Evolutionary conservation across 2,329 filamentous ascomycete genomes (phyloP).

Genomic region (Microdochium bolleyi): DNA sequence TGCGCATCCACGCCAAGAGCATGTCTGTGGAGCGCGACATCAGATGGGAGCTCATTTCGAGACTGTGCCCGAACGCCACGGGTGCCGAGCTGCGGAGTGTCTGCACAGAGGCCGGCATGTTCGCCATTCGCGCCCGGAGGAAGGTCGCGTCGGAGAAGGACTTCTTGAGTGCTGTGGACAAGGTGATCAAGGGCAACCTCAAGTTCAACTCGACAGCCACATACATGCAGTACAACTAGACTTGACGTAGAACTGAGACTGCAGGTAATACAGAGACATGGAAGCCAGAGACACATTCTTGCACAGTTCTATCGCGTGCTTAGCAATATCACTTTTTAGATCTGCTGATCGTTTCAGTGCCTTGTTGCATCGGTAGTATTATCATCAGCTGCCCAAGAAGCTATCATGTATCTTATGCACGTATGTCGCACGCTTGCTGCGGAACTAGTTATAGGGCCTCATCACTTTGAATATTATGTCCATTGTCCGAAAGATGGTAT

Average conservation of each 20-base stretch:
- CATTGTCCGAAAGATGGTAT: no score
- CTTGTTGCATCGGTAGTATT: no score
- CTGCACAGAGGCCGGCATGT: conserved; percentile 98
- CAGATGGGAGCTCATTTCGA: conserved; percentile 96
- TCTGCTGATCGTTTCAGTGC: no score
- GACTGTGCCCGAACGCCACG: conserved; percentile 93
- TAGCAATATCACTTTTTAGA: no score
- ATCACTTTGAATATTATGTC: no score
- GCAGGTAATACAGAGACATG: neutral
- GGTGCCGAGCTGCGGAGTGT: conserved; percentile 94
- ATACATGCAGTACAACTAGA: conserved; percentile 98
- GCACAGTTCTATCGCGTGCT: no score
- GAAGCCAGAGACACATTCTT: no score
- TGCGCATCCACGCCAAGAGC: conserved; percentile 97
- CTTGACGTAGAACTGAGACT: neutral
- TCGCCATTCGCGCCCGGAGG: conserved; percentile 84
- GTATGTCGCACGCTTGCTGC: no score
- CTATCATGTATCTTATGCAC: no score
- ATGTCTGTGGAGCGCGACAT: conserved; percentile 99
- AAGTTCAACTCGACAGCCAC: conserved; percentile 99
- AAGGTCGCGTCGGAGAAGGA: conserved; percentile 99
- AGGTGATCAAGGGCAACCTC: conserved; percentile 97
- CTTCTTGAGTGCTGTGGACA: conserved; percentile 95
- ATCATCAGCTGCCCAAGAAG: no score
- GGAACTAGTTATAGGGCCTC: no score